Base-by-base conservation (phyloP, 2,329 filamentous ascomycete genomes). In the Neocucurbitaria cava region DNA sequence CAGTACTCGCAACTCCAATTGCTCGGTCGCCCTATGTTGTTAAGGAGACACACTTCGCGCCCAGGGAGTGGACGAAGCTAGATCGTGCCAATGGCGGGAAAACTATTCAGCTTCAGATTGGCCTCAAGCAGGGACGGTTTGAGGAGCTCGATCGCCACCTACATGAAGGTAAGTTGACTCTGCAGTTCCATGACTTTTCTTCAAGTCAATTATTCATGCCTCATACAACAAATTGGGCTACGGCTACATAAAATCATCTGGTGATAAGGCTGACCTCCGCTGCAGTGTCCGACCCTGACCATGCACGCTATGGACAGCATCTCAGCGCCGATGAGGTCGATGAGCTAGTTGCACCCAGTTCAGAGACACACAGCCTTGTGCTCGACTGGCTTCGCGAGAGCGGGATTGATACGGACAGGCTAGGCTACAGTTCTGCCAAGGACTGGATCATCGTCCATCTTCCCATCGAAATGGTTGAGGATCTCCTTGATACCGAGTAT, bases 381-480 rank as follows among this genome's bases (percentile, higher is more conserved):
- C 79, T 83, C 47, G 79, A 83, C 46, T 87, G 84, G 84, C 77
- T 87, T 11, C 69, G 70, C 23, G 81, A 82, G 57, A 80, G 85
- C 68, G 83, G 79, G 46, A 79, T 87, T 43, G 68, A 73, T 17
- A 78, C 86, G 35, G 66, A 73, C 7, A 64, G 74, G 46, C 53
- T 79, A 6, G 65, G 66, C 20, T 82, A 84, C 70, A 83, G 77
- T 63, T 76, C 82, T 0, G 82, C 84, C 33, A 83, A 82, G 64
- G 84, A 87, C 61, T 87, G 83, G 82, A 79, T 87, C 56, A 80
- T 78, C 15, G 75, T 86, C 5, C 72, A 78, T 28, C 70, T 87
- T 8, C 81, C 84, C 1, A 77, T 87, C 17, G 72, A 76, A 38
- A 70, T 77, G 38, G 79, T 81, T 0, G 84, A 87, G 64, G 73